Conservation (phyloP, 176 grass and related monocot genomes). For the Triticum timopheevii region DNA sequence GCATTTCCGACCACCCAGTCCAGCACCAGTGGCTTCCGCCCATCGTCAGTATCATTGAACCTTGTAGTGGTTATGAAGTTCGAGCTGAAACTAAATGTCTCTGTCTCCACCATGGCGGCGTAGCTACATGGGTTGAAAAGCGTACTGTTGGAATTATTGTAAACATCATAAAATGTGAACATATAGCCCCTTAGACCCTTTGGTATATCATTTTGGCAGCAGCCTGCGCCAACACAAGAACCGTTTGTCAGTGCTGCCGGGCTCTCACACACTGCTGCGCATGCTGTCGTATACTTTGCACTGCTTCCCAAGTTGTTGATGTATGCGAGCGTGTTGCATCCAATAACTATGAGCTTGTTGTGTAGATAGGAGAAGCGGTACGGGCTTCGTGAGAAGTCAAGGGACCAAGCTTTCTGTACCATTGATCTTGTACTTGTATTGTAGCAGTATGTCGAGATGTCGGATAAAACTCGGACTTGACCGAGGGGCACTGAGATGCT, state of each 20-base stretch:
- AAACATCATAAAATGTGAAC: background rate
- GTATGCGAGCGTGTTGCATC: background rate
- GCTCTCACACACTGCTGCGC: background rate
- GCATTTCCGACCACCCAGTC: constrained; percentile 31
- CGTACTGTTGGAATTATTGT: background rate
- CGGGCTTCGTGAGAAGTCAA: background rate
- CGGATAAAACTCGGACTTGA: background rate
- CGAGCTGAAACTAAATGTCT: background rate
- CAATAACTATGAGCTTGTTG: constrained; percentile 29
- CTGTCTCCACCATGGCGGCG: background rate
- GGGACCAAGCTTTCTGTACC: fast-evolving
- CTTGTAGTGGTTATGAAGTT: constrained; percentile 19
- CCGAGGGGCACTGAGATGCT: background rate
- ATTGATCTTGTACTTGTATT: background rate
- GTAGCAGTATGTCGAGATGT: constrained; percentile 21
- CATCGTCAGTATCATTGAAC: constrained; percentile 7
- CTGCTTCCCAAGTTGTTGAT: background rate
- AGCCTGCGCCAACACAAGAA: background rate
- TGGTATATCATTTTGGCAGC: background rate
- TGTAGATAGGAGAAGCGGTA: constrained; percentile 2
- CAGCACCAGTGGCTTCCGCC: constrained; percentile 6
- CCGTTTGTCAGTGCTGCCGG: background rate
- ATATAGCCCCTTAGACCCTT: background rate
- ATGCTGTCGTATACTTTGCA: background rate
- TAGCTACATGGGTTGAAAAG: constrained; percentile 24